These are phyloP conservation scores for Fraxinus pennsylvanica DNA, from an alignment of 257 asterid genomes.

Conservation along the genomic window DNA sequence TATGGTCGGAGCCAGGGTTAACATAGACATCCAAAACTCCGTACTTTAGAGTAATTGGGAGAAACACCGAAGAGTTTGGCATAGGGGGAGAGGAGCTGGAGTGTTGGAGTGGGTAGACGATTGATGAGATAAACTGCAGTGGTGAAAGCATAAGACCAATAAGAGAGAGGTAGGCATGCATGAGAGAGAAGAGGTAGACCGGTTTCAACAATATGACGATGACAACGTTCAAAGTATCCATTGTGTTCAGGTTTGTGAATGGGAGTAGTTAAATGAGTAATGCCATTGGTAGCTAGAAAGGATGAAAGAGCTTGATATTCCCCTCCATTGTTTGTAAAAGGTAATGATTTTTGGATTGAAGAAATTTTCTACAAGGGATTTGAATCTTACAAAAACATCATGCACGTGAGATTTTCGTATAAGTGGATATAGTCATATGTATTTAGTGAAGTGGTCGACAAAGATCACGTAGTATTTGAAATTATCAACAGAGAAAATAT, in stretches of 20 bases:
- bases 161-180: too few relatives aligned
- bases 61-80: too few relatives aligned
- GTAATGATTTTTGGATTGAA: neutral
- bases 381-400: neutral
- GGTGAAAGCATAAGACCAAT: too few relatives aligned
- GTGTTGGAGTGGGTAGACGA: too few relatives aligned
- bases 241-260: constrained; percentile 17
- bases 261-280: constrained; percentile 12
- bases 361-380: neutral
- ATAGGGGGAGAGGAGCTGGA: too few relatives aligned
- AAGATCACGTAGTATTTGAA: neutral
- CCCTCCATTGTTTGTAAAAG: constrained; percentile 17
- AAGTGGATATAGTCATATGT: neutral
- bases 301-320: neutral
- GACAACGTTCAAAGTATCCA: neutral
- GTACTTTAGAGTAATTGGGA: too few relatives aligned
- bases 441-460: neutral
- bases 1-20: too few relatives aligned
- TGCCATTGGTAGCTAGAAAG: neutral
- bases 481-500: neutral
- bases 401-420: neutral
- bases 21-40: too few relatives aligned
- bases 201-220: neutral
- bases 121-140: too few relatives aligned
- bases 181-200: neutral